phyloP scores from a whole-genome alignment of 208 protist genomes.

The Acanthamoeba royreba region DNA sequence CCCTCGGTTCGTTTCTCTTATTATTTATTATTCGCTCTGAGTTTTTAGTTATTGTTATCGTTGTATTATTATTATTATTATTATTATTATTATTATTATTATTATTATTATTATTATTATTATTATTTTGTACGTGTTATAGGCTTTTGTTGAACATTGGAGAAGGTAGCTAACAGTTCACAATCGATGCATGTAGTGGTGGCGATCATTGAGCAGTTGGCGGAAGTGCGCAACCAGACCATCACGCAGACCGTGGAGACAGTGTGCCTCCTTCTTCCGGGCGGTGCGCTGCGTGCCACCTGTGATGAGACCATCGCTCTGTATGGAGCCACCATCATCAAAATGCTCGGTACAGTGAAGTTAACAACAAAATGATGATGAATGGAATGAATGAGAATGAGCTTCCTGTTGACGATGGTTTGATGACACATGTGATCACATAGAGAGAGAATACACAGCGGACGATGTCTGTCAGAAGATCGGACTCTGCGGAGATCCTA shows the following conservation, averaged over 20 bases:
- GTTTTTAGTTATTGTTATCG: too few relatives aligned
- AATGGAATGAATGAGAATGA: not conserved
- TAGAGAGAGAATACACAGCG: not conserved
- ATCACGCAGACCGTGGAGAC: conserved; percentile 53
- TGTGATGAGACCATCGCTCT: not conserved
- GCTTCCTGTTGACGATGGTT: not conserved
- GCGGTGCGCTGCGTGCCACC: not conserved
- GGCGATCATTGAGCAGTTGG: conserved; percentile 31
- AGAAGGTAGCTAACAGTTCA: too few relatives aligned
- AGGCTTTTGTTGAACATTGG: too few relatives aligned
- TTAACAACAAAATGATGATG: too few relatives aligned
- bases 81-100: not conserved
- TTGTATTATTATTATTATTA: not conserved
- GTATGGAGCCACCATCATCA: not conserved
- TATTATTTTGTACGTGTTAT: not conserved
- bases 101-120: too few relatives aligned
- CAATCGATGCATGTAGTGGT: too few relatives aligned
- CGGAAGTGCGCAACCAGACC: conserved; percentile 54
- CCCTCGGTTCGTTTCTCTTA: not conserved
- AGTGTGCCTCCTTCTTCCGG: conserved; percentile 57
- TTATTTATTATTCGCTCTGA: too few relatives aligned
- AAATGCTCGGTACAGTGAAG: not conserved
- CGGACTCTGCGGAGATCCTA: not conserved
- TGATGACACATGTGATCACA: not conserved
- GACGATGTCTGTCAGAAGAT: not conserved